Percentiles rank a stretch among this genome's conserved stretches.
Conservation (phyloP, 179 eudicot genomes). For the Spinacia oleracea region DNA sequence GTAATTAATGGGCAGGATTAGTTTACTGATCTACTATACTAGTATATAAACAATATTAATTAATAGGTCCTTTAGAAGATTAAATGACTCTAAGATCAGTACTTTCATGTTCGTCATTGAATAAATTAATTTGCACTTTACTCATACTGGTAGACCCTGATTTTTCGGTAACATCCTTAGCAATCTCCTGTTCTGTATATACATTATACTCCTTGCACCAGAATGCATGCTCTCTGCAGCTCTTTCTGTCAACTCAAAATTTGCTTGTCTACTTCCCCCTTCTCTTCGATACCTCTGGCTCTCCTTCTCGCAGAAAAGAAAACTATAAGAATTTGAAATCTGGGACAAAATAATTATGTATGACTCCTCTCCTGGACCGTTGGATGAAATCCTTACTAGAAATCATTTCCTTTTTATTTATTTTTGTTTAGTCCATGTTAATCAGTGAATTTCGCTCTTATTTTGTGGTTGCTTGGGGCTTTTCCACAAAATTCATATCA, state of each 20-base stretch:
- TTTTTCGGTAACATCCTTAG: not conserved
- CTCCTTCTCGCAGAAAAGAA: not conserved
- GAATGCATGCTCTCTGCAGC: not conserved
- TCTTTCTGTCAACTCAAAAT: not conserved
- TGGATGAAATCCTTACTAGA: too few relatives aligned
- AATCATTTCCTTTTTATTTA: not conserved
- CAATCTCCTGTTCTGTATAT: not conserved
- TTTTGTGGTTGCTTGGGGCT: not conserved
- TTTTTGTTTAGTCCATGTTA: not conserved
- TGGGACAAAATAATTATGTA: too few relatives aligned
- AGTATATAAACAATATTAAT: not conserved
- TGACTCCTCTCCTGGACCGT: too few relatives aligned
- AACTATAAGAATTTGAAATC: not conserved
- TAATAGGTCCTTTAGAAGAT: not conserved
- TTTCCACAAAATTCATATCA: not conserved
- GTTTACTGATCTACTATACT: too few relatives aligned
- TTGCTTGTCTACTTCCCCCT: not conserved
- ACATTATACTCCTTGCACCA: too few relatives aligned
- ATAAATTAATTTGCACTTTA: not conserved
- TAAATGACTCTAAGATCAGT: not conserved
- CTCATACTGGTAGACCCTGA: not conserved
- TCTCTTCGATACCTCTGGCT: not conserved
- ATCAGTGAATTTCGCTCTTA: not conserved
- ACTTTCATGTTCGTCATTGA: not conserved
- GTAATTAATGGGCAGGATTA: too few relatives aligned